These are phyloP conservation scores for Monosporozyma aerobia DNA, from an alignment of 805 yeast genomes.

Conservation along the genomic window DNA sequence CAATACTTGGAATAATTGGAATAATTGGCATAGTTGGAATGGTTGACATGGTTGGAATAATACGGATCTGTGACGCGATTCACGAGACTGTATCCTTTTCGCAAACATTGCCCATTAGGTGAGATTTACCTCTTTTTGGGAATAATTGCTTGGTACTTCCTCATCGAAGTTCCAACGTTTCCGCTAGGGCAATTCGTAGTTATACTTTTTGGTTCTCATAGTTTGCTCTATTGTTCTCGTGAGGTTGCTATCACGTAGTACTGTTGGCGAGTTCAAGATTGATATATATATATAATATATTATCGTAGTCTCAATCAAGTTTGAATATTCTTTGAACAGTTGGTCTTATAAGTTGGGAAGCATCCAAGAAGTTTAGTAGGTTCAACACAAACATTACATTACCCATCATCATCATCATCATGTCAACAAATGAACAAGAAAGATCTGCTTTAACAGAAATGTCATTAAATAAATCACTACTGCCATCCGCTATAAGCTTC, in stretches of 20 bases:
- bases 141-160: not conserved
- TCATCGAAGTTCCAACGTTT: not conserved
- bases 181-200: not conserved
- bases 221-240: not conserved
- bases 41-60: not conserved
- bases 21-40: too few relatives aligned
- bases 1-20: too few relatives aligned
- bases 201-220: not conserved
- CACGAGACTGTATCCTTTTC: not conserved
- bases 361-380: not conserved
- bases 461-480: not conserved
- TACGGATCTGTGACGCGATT: not conserved
- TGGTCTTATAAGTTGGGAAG: not conserved
- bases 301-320: not conserved
- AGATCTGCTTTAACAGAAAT: constrained; percentile 1
- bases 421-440: not conserved
- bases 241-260: not conserved
- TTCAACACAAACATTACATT: not conserved
- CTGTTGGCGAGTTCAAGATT: not conserved
- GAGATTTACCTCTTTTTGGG: not conserved
- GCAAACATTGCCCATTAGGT: not conserved
- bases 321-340: not conserved
- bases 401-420: not conserved
- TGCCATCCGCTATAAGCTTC: not conserved
- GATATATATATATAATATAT: not conserved